Evolutionary conservation across 208 protist species (phyloP).

Genomic region (Leishmania aethiopica): DNA sequence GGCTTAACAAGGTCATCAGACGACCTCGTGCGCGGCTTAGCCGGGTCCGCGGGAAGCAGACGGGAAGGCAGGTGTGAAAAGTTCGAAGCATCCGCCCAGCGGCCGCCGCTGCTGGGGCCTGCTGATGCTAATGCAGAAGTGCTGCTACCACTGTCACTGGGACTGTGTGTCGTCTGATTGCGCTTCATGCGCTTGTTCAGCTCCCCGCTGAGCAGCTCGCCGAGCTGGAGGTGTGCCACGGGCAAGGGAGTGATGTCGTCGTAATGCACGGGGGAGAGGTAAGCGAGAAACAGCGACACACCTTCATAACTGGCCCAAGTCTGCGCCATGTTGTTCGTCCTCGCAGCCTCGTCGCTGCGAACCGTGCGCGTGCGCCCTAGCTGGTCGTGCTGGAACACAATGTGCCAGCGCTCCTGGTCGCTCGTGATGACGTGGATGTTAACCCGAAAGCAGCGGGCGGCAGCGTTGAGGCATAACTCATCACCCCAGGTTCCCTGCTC

Average conservation of each 20-base stretch:
- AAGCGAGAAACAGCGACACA: slow-evolving; percentile 77
- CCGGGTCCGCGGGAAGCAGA: neutral
- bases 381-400: slow-evolving; percentile 78
- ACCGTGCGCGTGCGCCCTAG: slow-evolving; percentile 40
- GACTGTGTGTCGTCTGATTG: slow-evolving; percentile 17
- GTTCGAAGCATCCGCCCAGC: neutral
- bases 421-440: slow-evolving; percentile 91
- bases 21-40: slow-evolving; percentile 1
- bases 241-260: slow-evolving; percentile 65
- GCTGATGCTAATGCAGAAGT: neutral
- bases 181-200: slow-evolving; percentile 36
- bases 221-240: slow-evolving; percentile 39
- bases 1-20: slow-evolving; percentile 10
- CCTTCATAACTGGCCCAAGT: slow-evolving; percentile 9
- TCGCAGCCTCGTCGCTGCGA: neutral
- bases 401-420: slow-evolving; percentile 67
- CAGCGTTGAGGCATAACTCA: slow-evolving; percentile 85
- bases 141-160: neutral
- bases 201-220: slow-evolving; percentile 43
- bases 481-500: slow-evolving; percentile 77
- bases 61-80: neutral
- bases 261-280: slow-evolving; percentile 81
- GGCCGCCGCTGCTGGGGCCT: neutral
- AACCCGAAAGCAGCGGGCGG: slow-evolving; percentile 80
- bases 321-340: neutral